These are phyloP conservation scores for Chiua sp. DNA, from an alignment of 1,284 basidiomycete genomes.

Conservation along the genomic window DNA sequence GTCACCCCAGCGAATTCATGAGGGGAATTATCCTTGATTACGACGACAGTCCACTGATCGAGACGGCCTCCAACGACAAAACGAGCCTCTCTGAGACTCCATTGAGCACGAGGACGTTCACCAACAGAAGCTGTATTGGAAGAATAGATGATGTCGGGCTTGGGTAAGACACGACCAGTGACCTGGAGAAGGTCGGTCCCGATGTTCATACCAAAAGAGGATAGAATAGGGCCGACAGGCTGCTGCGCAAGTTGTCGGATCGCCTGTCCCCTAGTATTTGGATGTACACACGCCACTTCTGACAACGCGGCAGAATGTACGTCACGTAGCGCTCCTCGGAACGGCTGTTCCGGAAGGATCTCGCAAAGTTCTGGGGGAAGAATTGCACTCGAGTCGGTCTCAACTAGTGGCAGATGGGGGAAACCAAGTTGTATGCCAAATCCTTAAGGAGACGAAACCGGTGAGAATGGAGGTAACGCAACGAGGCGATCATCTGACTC, in stretches of 20 bases:
- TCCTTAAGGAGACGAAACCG: no score
- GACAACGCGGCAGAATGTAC: slow-evolving; percentile 76
- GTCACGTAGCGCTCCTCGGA: slow-evolving; percentile 66
- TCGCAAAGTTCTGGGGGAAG: slow-evolving; percentile 74
- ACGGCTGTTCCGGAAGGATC: slow-evolving; percentile 72
- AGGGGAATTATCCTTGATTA: slow-evolving; percentile 59
- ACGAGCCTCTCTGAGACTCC: slow-evolving; percentile 69
- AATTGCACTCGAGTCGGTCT: slow-evolving; percentile 26
- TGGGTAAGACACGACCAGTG: slow-evolving; percentile 67
- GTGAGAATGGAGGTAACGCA: no score
- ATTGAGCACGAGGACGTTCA: slow-evolving; percentile 53
- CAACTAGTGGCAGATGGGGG: slow-evolving; percentile 64
- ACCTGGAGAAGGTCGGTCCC: slow-evolving; percentile 72
- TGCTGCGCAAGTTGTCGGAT: slow-evolving; percentile 67
- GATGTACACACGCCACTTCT: slow-evolving; percentile 63
- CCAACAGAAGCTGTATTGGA: slow-evolving; percentile 52
- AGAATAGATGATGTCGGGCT: slow-evolving; percentile 61
- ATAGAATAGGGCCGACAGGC: slow-evolving; percentile 44
- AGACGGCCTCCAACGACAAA: slow-evolving; percentile 62
- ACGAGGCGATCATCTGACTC: slow-evolving; percentile 27
- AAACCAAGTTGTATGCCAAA: slow-evolving; percentile 17
- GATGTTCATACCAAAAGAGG: slow-evolving; percentile 63
- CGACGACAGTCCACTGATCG: slow-evolving; percentile 64
- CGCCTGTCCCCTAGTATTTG: slow-evolving; percentile 63
- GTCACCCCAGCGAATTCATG: slow-evolving; percentile 53